Percentiles rank a stretch among this genome's conserved stretches.
phyloP scores from a whole-genome alignment of 345 rosid species.

The Limnanthes douglasii region DNA sequence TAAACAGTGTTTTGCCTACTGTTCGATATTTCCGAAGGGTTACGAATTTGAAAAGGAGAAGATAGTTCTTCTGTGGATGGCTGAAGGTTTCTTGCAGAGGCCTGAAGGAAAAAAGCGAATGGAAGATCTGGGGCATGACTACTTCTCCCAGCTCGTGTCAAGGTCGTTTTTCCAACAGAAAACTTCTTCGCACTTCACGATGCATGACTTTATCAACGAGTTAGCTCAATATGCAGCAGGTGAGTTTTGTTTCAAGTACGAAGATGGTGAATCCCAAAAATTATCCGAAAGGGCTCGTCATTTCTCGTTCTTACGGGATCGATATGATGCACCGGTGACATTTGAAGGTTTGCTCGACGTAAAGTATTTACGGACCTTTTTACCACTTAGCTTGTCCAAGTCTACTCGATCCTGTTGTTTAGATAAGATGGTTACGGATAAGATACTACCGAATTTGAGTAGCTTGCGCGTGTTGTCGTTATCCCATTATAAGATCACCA shows the following conservation, averaged over 20 bases:
- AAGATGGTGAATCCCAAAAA: constrained; percentile 5
- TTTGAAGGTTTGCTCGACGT: constrained; percentile 19
- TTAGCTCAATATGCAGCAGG: constrained; percentile 21
- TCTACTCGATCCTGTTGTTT: constrained; percentile 16
- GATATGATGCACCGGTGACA: constrained; percentile 8
- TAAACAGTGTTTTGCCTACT: constrained; percentile 23
- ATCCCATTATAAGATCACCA: constrained; percentile 10
- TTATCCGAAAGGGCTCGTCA: constrained; percentile 15
- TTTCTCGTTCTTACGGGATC: constrained; percentile 18
- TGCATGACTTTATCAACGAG: constrained; percentile 25
- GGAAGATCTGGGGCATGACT: constrained; percentile 21
- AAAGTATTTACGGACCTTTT: constrained; percentile 19
- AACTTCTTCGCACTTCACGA: constrained; percentile 10
- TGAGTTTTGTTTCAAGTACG: constrained; percentile 16
- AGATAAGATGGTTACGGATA: constrained; percentile 16
- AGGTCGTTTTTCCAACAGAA: constrained; percentile 17
- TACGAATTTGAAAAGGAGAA: constrained; percentile 18
- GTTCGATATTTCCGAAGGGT: constrained; percentile 23
- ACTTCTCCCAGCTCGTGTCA: constrained; percentile 15
- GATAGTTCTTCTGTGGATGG: constrained; percentile 24
- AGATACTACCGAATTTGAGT: constrained; percentile 6
- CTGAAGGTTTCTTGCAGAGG: constrained; percentile 20
- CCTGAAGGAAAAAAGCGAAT: constrained; percentile 10
- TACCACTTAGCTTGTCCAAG: constrained; percentile 18
- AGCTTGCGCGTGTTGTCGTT: constrained; percentile 25